phyloP scores from a whole-genome alignment of 441 rosid genomes.

The Gossypium davidsonii region DNA sequence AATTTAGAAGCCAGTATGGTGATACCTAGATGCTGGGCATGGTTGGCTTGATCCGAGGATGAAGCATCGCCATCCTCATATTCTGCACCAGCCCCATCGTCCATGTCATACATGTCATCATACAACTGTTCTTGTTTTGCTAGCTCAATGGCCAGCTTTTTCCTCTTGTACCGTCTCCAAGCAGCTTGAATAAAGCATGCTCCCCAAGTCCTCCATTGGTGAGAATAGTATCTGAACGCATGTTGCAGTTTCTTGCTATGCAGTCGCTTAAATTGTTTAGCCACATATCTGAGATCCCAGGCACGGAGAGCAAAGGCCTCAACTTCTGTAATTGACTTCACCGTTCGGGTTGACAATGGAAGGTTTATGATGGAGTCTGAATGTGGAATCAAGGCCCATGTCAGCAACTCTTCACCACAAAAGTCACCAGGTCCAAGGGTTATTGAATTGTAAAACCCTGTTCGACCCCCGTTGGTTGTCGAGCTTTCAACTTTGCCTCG shows the following conservation, averaged over 20 bases:
- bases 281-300: conserved; percentile 68
- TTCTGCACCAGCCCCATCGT: conserved; percentile 14
- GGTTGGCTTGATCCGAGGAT: conserved; percentile 18
- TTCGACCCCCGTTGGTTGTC: conserved; percentile 71
- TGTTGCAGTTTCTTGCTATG: conserved; percentile 82
- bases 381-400: conserved; percentile 67
- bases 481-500: conserved; percentile 82
- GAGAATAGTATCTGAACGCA: conserved; percentile 86
- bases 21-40: conserved; percentile 38
- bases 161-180: conserved; percentile 53
- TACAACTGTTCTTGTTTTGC: conserved; percentile 47
- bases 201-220: conserved; percentile 90
- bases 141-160: conserved; percentile 58
- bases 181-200: conserved; percentile 69
- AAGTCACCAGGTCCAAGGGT: conserved; percentile 67
- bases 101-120: conserved; percentile 13
- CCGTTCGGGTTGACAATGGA: conserved; percentile 70
- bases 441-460: conserved; percentile 71
- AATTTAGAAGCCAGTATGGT: conserved; percentile 59
- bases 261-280: conserved; percentile 70
- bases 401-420: conserved; percentile 79
- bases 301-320: conserved; percentile 78
- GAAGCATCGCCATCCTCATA: conserved; percentile 13
- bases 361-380: conserved; percentile 34
- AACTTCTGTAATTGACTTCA: conserved; percentile 52